Conservation (phyloP, 345 rosid genomes). For the Noccaea bulbosa region DNA sequence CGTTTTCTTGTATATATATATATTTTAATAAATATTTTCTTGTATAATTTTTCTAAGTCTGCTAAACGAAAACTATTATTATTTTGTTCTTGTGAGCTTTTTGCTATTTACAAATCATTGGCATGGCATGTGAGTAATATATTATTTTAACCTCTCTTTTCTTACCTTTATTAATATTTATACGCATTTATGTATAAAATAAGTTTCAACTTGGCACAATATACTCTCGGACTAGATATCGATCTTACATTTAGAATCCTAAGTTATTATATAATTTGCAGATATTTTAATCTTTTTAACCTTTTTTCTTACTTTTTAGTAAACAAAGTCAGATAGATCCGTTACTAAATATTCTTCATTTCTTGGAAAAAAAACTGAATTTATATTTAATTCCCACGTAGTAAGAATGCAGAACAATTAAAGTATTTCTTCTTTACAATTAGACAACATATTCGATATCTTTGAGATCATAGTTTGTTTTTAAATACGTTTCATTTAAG, state of each 20-base stretch:
- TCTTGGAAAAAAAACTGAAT: neutral
- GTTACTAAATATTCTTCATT: neutral
- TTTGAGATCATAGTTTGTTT: neutral
- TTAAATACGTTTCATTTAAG: no score
- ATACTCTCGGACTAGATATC: neutral
- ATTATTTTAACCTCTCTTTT: neutral
- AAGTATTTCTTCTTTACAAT: neutral
- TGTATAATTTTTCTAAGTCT: no score
- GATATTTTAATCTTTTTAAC: slow-evolving; percentile 6
- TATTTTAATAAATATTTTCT: no score
- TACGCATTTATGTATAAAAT: neutral
- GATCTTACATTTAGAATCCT: slow-evolving; percentile 5
- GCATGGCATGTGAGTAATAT: neutral
- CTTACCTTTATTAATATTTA: neutral
- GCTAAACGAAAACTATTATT: no score
- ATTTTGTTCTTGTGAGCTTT: neutral
- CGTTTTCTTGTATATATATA: no score
- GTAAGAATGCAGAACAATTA: neutral
- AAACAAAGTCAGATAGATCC: neutral
- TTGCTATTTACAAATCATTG: neutral
- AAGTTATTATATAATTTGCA: neutral
- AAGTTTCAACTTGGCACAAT: neutral
- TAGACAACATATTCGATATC: no score
- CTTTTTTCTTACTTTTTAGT: neutral
- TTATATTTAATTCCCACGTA: neutral